A percentile compares a stretch with the other conserved stretches of the same genome.
These are phyloP conservation scores for Thermomucor indicae-seudaticae DNA, from an alignment of 371 early-diverging fungal species.

Conservation along the genomic window DNA sequence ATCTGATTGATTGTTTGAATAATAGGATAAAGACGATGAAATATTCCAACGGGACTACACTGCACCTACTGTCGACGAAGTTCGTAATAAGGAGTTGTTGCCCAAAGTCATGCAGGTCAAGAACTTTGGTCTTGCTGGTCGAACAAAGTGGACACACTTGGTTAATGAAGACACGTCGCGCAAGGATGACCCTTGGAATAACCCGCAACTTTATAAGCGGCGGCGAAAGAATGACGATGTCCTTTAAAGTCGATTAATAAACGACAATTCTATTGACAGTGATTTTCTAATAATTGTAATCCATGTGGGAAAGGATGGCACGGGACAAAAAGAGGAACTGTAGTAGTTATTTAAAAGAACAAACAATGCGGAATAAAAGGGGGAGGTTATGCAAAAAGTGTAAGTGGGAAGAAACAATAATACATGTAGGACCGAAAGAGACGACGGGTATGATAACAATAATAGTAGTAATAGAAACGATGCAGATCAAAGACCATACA, in stretches of 20 bases:
- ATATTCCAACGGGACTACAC: constrained; percentile 68
- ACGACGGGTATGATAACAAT: too few species aligned
- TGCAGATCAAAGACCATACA: constrained; percentile 63
- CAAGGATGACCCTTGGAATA: constrained; percentile 33
- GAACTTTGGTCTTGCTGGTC: constrained; percentile 84
- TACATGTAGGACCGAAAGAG: too few species aligned
- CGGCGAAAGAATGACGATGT: constrained; percentile 1
- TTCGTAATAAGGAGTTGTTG: constrained; percentile 58
- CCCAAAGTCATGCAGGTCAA: constrained; percentile 90
- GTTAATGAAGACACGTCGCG: constrained; percentile 77
- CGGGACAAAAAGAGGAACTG: too few species aligned
- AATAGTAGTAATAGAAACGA: too few species aligned
- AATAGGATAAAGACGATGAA: constrained; percentile 53
- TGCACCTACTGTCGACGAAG: constrained; percentile 76
- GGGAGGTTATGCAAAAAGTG: too few species aligned
- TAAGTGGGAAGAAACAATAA: too few species aligned
- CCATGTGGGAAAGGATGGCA: too few species aligned
- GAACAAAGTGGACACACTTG: constrained; percentile 88
- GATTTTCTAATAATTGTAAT: too few species aligned
- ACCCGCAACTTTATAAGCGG: not conserved
- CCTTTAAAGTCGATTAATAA: too few species aligned
- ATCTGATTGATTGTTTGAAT: not conserved
- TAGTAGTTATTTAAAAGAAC: too few species aligned
- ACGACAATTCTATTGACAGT: too few species aligned
- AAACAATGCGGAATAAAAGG: too few species aligned